A percentile compares a stretch with the other conserved stretches of the same genome.
These are phyloP conservation scores for Solanum peruvianum DNA, from an alignment of 257 asterid species.

Conservation along the genomic window DNA sequence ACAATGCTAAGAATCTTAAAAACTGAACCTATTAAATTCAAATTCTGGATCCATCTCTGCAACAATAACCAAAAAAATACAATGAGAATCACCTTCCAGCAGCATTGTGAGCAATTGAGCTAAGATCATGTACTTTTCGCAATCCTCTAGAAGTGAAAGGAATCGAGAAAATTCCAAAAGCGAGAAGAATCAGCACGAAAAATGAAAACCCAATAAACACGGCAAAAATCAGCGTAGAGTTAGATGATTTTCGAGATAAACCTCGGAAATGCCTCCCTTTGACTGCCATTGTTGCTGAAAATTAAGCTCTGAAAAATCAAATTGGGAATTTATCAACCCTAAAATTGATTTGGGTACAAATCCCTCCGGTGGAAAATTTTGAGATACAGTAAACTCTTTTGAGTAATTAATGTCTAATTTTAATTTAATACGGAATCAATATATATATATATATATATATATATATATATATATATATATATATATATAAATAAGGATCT, in stretches of 20 bases:
- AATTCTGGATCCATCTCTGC: neutral
- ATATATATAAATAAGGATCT: too few species aligned
- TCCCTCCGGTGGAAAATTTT: neutral
- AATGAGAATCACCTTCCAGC: slow-evolving; percentile 2
- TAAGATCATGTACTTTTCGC: slow-evolving; percentile 62
- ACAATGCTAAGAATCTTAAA: neutral
- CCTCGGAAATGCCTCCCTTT: slow-evolving; percentile 55
- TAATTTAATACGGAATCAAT: too few species aligned
- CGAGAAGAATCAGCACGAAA: slow-evolving; percentile 40
- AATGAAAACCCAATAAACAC: slow-evolving; percentile 40
- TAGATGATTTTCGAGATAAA: slow-evolving; percentile 38
- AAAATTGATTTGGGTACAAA: neutral
- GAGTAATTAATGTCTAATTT: neutral
- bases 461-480: too few species aligned
- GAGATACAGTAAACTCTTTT: neutral
- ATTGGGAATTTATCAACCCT: neutral
- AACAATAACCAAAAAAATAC: neutral
- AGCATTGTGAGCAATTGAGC: slow-evolving; percentile 47
- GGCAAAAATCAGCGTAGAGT: slow-evolving; percentile 27
- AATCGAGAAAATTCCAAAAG: slow-evolving; percentile 51
- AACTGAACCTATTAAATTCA: neutral
- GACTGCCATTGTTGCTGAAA: slow-evolving; percentile 40
- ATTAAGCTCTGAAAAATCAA: neutral
- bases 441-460: neutral
- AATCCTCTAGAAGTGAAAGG: slow-evolving; percentile 41